Base-by-base conservation (phyloP, 805 yeast species). In the Candida boidinii region DNA sequence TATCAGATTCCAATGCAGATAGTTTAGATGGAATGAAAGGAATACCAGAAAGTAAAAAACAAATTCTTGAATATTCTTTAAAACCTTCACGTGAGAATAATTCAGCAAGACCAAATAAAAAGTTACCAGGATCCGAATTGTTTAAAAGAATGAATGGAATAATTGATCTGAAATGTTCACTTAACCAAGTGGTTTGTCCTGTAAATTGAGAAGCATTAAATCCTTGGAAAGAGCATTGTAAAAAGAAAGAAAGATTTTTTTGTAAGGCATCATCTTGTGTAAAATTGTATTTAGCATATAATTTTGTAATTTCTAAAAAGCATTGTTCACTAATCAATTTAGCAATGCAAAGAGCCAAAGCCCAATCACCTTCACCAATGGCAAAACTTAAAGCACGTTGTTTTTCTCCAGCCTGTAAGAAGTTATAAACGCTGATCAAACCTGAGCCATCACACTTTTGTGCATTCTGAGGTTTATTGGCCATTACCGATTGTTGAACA, bases 321-420 rank as follows among this genome's bases (percentile, higher is more conserved):
- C 65, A 63, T 4, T 73, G 77, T 15, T 72, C 70, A 3, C 92
- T 80, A 18, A 75, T 58, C 13, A 84, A 53, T 38, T 78, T 70
- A 1, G 94, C 77, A 31, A 88, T 60, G 20, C 86, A 51, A 34
- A 90, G 56, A 0, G 95, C 81, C 53, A 87, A 63, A 0, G 90
- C 76, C 80, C 84, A 88, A 42, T 84, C 83, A 8, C 74, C 70
- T 33, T 73, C 70, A 2, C 68, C 62, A 14, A 87, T 51, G 1
- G 92, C 77, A 34, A 65, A 59, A 17, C 68, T 62, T 30, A 87
- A 55, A 0, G 95, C 96, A 5, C 65, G 69, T 11, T 70, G 73
- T 17, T 76, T 70, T 36, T 78, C 66, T 2, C 96, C 96, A 5
- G 60, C 54, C 42, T 75, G 77, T 25, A 76, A 58, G 27, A 63